Evolutionary conservation across 1,139 yeast genomes (phyloP), one percentile per base, ranked within the genome.

Genomic region (Debaryomyces coudertii): DNA sequence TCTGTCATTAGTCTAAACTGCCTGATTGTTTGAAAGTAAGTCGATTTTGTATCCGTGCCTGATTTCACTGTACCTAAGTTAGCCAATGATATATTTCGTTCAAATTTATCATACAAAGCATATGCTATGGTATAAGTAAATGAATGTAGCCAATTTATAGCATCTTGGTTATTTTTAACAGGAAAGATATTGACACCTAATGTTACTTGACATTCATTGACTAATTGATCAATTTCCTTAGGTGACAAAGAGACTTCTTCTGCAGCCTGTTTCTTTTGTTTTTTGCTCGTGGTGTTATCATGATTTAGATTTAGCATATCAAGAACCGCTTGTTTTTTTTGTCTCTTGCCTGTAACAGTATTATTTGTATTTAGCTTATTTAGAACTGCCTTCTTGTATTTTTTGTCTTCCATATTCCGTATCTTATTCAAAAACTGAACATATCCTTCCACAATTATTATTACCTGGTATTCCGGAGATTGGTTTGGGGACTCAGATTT

Each of bases 1-100:
- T 61, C 76, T 2, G 87, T 82, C 74, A 85, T 75, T 51, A 74
- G 66, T 46, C 79, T 80, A 52, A 85, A 74, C 49, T 83, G 85
- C 42, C 76, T 72, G 25, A 85, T 53, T 42, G 81, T 71, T 52
- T 77, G 77, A 4, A 73, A 53, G 52, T 73, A 76, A 0, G 83
- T 75, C 35, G 78, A 76, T 35, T 65, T 64, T 3, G 67, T 53
- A 53, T 76, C 78, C 5, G 66, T 62, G 0, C 87, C 87, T 4
- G 86, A 80, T 57, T 71, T 77, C 9, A 82, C 79, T 5, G 68
- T 66, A 1, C 83, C 80, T 8, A 85, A 61, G 52, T 79, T 81
- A 1, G 86, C 76, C 47, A 80, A 69, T 23, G 75, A 74, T 47
- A 72, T 69, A 56, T 81, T 78, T 51, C 88, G 64, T 51, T 80